Base-by-base conservation (phyloP, 1,139 yeast species). In the Yamadazyma triangularis region DNA sequence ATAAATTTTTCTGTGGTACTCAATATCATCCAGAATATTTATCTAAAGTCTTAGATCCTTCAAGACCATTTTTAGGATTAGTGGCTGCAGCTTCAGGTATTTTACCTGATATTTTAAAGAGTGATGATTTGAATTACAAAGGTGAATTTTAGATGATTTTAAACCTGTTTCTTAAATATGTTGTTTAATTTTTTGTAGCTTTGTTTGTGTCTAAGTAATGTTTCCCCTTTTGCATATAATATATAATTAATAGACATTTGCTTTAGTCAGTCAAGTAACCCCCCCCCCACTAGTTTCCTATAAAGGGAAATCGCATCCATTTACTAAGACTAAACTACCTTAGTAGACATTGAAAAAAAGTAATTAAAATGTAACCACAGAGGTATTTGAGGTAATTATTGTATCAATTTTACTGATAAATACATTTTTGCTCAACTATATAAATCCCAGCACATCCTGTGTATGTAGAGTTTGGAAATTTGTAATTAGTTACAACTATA, bases 1-100 rank as follows among this genome's bases (percentile, higher is more conserved):
- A 89, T 59, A 94, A 93, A 53, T 91, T 81, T 67, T 89, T 66
- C 54, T 94, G 88, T 49, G 99, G 93, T 45, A 86, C 96, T 26
- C 99, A 91, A 68, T 91, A 89, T 66, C 99, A 91, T 57, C 99
- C 99, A 27, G 99, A 91, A 65, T 91, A 91, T 60, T 74, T 89
- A 47, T 87, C 97, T 27, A 87, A 93, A 63, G 98, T 93, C 23
- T 75, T 91, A 58, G 95, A 87, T 48, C 98, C 99, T 34, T 88
- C 97, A 23, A 77, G 87, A 60, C 99, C 99, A 34, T 85, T 91
- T 67, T 75, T 91, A 55, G 99, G 99, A 34, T 75, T 91, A 48
- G 88, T 91, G 38, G 96, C 97, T 32, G 96, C 98, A 15, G 69
- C 95, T 32, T 70, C 89, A 28, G 95, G 95, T 36, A 73, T 77